A percentile compares a stretch with the other conserved stretches of the same genome.
Evolutionary conservation across 805 yeast species (phyloP).

Genomic region (Kregervanrija fluxuum): DNA sequence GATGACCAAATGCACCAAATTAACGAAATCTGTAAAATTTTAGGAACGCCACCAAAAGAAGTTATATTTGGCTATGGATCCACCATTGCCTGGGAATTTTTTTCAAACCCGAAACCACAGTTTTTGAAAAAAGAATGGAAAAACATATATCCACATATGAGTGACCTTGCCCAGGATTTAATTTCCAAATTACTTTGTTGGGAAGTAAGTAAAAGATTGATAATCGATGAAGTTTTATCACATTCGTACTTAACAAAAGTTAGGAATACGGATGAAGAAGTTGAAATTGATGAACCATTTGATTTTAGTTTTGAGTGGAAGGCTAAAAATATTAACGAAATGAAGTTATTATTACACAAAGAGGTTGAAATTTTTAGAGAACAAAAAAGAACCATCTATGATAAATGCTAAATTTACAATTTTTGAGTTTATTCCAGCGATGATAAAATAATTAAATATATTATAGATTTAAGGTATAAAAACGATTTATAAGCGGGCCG

Average conservation of each 20-base stretch:
- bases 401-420: conserved; percentile 1
- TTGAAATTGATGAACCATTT: conserved; percentile 41
- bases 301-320: conserved; percentile 62
- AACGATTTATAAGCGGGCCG: too few species aligned
- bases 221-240: conserved; percentile 48
- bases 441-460: too few species aligned
- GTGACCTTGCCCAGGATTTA: conserved; percentile 42
- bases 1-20: conserved; percentile 66
- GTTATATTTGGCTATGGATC: conserved; percentile 39
- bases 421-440: too few species aligned
- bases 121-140: conserved; percentile 41
- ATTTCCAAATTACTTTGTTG: conserved; percentile 53
- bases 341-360: conserved; percentile 40
- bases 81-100: conserved; percentile 38
- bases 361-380: conserved; percentile 48
- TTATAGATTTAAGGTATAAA: too few species aligned
- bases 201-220: conserved; percentile 49
- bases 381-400: conserved; percentile 17
- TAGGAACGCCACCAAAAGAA: conserved; percentile 62
- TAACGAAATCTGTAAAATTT: conserved; percentile 53
- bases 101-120: conserved; percentile 36
- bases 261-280: conserved; percentile 51
- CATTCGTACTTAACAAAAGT: conserved; percentile 51
- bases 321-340: conserved; percentile 31
- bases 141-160: conserved; percentile 56